These are phyloP conservation scores for Rhodotorula toruloides DNA, from an alignment of 768 basidiomycete species.

Conservation along the genomic window DNA sequence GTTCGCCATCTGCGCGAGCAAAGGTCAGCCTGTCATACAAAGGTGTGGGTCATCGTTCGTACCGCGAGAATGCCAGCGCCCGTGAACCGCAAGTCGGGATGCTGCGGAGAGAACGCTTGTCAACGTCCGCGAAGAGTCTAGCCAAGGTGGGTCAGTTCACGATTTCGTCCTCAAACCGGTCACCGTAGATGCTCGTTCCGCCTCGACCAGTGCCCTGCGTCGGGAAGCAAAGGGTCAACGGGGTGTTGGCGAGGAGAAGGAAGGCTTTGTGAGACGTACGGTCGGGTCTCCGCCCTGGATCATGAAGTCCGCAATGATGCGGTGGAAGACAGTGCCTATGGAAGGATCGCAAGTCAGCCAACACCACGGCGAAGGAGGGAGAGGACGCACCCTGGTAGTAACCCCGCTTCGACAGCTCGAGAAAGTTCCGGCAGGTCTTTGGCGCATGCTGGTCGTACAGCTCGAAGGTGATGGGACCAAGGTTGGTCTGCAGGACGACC, in stretches of 20 bases:
- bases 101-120: slow-evolving; percentile 38
- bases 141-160: slow-evolving; percentile 51
- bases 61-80: slow-evolving; percentile 90
- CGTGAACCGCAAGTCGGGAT: slow-evolving; percentile 84
- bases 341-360: neutral
- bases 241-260: too few species aligned
- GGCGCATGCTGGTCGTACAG: slow-evolving; percentile 38
- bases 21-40: neutral
- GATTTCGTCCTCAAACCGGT: slow-evolving; percentile 56
- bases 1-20: slow-evolving; percentile 47
- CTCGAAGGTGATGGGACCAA: slow-evolving; percentile 25
- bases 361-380: too few species aligned
- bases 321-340: slow-evolving; percentile 75
- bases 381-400: slow-evolving; percentile 56
- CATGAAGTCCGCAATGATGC: slow-evolving; percentile 96
- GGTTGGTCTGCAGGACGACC: slow-evolving; percentile 9
- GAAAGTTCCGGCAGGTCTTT: slow-evolving; percentile 92
- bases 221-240: slow-evolving; percentile 56
- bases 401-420: slow-evolving; percentile 69
- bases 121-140: neutral
- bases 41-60: neutral
- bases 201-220: slow-evolving; percentile 94
- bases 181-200: slow-evolving; percentile 49
- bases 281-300: slow-evolving; percentile 58
- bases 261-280: neutral